Conservation (phyloP, 768 basidiomycete genomes). For the Tephrocybe rancida region DNA sequence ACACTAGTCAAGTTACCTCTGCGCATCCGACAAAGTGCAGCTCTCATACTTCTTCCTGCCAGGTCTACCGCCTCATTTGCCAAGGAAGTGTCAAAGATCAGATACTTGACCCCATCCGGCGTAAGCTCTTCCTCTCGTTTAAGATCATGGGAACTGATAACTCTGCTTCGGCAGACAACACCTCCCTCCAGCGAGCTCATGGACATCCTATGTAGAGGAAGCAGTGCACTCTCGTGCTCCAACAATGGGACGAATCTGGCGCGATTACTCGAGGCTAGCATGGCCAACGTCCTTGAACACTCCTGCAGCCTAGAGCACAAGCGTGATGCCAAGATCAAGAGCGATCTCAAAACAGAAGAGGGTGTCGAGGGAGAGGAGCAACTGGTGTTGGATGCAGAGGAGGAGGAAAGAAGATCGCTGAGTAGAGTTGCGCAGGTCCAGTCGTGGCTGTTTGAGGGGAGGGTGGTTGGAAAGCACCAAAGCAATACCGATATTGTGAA, state of each 20-base stretch:
- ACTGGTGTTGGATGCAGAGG: constrained; percentile 46
- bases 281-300: constrained; percentile 45
- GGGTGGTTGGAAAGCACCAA: constrained; percentile 34
- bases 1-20: constrained; percentile 61
- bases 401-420: constrained; percentile 52
- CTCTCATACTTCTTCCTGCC: background rate
- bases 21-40: background rate
- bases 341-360: constrained; percentile 29
- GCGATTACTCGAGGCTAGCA: constrained; percentile 44
- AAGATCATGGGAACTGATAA: constrained; percentile 57
- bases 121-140: constrained; percentile 67
- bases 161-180: constrained; percentile 20
- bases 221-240: constrained; percentile 49
- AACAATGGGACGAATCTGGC: constrained; percentile 40
- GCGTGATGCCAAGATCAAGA: constrained; percentile 48
- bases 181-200: constrained; percentile 46
- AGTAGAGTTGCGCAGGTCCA: constrained; percentile 61
- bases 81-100: constrained; percentile 76
- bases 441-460: constrained; percentile 61
- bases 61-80: constrained; percentile 73
- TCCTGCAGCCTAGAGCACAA: constrained; percentile 44
- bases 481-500: constrained; percentile 43
- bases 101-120: constrained; percentile 70
- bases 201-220: constrained; percentile 59
- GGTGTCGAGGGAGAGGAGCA: constrained; percentile 17